These are phyloP conservation scores for Craterostigma plantagineum DNA, from an alignment of 257 asterid species.

Conservation along the genomic window DNA sequence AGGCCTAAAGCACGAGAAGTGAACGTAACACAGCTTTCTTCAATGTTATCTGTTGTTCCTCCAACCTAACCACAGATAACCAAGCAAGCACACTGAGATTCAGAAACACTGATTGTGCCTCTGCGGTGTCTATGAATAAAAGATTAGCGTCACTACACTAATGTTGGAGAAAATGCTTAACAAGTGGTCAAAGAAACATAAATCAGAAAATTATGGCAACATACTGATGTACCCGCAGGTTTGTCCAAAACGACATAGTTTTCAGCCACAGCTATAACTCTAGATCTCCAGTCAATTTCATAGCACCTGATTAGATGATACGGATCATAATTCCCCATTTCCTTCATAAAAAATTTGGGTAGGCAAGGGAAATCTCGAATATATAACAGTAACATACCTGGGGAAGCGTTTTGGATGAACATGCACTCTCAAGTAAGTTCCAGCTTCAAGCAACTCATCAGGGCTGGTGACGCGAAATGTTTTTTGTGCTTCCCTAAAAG, in stretches of 20 bases:
- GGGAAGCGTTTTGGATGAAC: constrained; percentile 97
- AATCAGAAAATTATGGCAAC: constrained; percentile 25
- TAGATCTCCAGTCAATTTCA: constrained; percentile 83
- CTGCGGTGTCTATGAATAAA: too few relatives aligned
- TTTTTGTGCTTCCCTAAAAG: constrained; percentile 74
- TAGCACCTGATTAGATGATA: constrained; percentile 51
- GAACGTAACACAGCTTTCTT: constrained; percentile 92
- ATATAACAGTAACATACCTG: constrained; percentile 26
- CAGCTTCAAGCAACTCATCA: constrained; percentile 70
- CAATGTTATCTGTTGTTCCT: constrained; percentile 90
- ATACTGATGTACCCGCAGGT: constrained; percentile 96
- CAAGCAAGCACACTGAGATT: neutral
- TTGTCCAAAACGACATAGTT: constrained; percentile 71
- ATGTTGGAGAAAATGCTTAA: too few relatives aligned
- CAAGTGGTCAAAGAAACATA: neutral
- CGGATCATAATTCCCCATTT: neutral
- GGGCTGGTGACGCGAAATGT: constrained; percentile 48
- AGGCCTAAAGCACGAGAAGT: constrained; percentile 76
- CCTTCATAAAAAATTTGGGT: too few relatives aligned
- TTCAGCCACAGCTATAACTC: constrained; percentile 63
- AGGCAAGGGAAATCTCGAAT: constrained; percentile 1
- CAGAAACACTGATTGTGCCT: too few relatives aligned
- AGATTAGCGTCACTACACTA: too few relatives aligned
- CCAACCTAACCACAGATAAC: constrained; percentile 49
- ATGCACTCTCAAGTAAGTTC: constrained; percentile 84